These are phyloP conservation scores for Xanthoparmelia taractica DNA, from an alignment of 495 filamentous ascomycete genomes.

Conservation along the genomic window DNA sequence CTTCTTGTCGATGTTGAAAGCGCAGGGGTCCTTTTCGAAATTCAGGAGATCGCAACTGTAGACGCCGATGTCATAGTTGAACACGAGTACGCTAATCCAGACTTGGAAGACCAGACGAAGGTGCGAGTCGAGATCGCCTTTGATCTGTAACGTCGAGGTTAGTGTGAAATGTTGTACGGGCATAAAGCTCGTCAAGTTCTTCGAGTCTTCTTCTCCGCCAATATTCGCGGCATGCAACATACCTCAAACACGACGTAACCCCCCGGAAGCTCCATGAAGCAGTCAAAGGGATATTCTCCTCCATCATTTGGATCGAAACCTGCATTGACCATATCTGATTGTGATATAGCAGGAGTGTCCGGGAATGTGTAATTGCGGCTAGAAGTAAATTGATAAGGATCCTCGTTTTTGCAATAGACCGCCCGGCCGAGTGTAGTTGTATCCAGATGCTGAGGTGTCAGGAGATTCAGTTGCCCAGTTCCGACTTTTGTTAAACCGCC, in stretches of 20 bases:
- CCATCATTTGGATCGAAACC: background rate
- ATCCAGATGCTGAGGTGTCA: background rate
- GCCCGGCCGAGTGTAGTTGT: background rate
- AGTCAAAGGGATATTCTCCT: background rate
- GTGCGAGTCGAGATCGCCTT: background rate
- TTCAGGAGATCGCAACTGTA: background rate
- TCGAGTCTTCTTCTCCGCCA: background rate
- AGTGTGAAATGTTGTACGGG: background rate
- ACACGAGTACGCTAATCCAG: background rate
- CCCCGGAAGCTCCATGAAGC: background rate
- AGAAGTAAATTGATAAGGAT: background rate
- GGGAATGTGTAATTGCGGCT: background rate
- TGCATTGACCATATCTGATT: background rate
- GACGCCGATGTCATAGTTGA: background rate
- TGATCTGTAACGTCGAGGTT: background rate
- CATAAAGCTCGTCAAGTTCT: background rate
- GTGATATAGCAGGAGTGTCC: background rate
- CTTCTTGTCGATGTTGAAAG: background rate
- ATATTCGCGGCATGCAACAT: background rate
- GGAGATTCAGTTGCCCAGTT: background rate
- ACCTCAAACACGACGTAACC: background rate
- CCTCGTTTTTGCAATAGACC: background rate
- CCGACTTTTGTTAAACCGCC: background rate
- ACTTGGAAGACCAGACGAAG: background rate
- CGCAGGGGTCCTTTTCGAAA: background rate